Evolutionary conservation across 2,329 filamentous ascomycete species (phyloP), one percentile per base, ranked within the genome.

Genomic region (Epichloe aotearoae): DNA sequence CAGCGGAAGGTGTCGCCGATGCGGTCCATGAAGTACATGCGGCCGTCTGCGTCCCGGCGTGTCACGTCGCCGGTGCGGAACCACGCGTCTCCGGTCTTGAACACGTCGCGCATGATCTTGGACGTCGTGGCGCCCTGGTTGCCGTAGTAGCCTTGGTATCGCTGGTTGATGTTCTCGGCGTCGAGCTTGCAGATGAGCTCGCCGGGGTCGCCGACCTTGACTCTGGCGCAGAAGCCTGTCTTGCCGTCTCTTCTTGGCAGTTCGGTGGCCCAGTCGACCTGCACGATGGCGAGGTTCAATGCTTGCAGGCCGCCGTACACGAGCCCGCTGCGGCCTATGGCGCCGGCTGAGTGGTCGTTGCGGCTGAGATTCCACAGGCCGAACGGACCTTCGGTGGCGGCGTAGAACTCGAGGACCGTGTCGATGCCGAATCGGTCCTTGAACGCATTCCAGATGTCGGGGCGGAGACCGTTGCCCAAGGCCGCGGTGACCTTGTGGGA

Each of bases 61-160:
- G 93, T 69, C 17, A 93, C 75, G 60, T 95, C 89, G n/a, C 89
- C 89, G 0, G 86, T 84, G 23, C 88, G 80, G 72, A 89, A 94
- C 73, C 81, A 95, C 0, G 80, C 83, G 60, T 95, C 89, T 14
- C 85, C 88, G 60, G 83, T 83, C 52, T 68, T 70, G 55, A 93
- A 79, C 2, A 93, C 86, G 58, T 84, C 72, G 4, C 83, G 77
- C 54, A 93, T 65, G 45, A 95, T 76, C 67, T 95, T 95, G 56
- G 78, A 74, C 39, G 80, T 69, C 0, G 84, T 87, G 0, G 88
- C 87, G 34, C 76, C 74, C 14, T 74, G 65, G 63, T 94, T 88
- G 53, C 82, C 80, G 65, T 83, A 88, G 67, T 95, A 95, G 2
- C 89, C 89, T 62, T 89, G 85, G 69, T 89, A 95, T 12, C 76